These are phyloP conservation scores for Glycyrrhiza uralensis DNA, from an alignment of 306 rosid species.

Conservation along the genomic window DNA sequence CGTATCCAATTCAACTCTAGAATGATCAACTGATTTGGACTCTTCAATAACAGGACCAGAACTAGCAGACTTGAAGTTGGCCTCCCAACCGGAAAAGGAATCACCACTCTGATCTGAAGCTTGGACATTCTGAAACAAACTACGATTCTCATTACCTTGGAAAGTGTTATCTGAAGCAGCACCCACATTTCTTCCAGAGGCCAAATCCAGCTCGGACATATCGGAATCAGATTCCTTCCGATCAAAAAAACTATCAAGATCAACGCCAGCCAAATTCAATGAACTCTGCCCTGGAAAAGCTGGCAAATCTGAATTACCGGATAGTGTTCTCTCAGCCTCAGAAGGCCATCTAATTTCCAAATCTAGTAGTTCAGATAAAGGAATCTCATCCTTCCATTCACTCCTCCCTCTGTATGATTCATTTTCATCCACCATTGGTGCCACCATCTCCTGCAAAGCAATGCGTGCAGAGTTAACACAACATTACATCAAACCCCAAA, in stretches of 20 bases:
- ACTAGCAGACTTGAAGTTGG: constrained; percentile 57
- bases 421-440: constrained; percentile 33
- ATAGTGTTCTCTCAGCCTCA: constrained; percentile 45
- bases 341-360: constrained; percentile 76
- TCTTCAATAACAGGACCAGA: constrained; percentile 38
- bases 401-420: constrained; percentile 42
- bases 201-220: constrained; percentile 31
- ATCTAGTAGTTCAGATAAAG: constrained; percentile 63
- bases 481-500: not conserved
- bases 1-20: constrained; percentile 42
- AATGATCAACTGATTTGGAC: constrained; percentile 44
- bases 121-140: constrained; percentile 58
- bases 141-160: constrained; percentile 43
- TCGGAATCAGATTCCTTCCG: constrained; percentile 35
- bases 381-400: constrained; percentile 51
- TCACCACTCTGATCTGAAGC: constrained; percentile 39
- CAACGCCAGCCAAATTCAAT: constrained; percentile 57
- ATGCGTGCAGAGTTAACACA: constrained; percentile 9
- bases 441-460: constrained; percentile 68
- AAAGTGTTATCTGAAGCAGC: constrained; percentile 23
- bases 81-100: constrained; percentile 73
- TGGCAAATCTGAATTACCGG: constrained; percentile 29
- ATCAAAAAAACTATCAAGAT: constrained; percentile 50
- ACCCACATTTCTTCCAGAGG: constrained; percentile 16
- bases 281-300: constrained; percentile 37